Conservation (phyloP, 305 asterid genomes). For the Euphrasia arctica region DNA sequence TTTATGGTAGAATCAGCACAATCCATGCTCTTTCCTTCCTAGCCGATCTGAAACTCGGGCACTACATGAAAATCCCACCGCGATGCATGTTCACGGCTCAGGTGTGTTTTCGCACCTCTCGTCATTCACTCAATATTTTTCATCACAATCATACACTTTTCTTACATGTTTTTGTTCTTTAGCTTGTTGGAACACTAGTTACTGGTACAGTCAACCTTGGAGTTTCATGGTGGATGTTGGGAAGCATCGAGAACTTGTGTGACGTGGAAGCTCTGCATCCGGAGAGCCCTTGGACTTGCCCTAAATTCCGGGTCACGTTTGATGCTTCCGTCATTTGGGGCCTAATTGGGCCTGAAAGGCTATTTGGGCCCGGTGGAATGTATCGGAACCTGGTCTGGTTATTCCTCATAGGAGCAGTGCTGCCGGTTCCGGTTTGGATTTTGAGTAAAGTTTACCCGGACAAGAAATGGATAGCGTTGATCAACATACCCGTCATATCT, state of each 20-base stretch:
- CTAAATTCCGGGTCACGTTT: conserved; percentile 83
- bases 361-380: conserved; percentile 74
- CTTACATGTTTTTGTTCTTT: not conserved
- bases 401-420: conserved; percentile 79
- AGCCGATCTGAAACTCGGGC: conserved; percentile 96
- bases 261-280: conserved; percentile 81
- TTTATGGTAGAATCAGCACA: conserved; percentile 88
- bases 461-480: conserved; percentile 91
- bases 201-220: conserved; percentile 81
- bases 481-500: conserved; percentile 86
- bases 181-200: conserved; percentile 80
- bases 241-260: conserved; percentile 77
- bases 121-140: no score
- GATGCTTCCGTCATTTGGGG: conserved; percentile 98
- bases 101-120: no score
- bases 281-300: conserved; percentile 97
- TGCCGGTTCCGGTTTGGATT: conserved; percentile 93
- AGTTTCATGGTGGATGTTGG: conserved; percentile 97
- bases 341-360: conserved; percentile 72
- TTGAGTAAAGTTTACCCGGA: conserved; percentile 80
- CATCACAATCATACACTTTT: not conserved
- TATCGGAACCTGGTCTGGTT: conserved; percentile 92
- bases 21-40: conserved; percentile 94
- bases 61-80: conserved; percentile 98
- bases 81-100: conserved; percentile 92